Percentiles rank a stretch among this genome's conserved stretches.
Conservation (phyloP, 1,139 yeast species). For the Blastobotrys malaysiensis region DNA sequence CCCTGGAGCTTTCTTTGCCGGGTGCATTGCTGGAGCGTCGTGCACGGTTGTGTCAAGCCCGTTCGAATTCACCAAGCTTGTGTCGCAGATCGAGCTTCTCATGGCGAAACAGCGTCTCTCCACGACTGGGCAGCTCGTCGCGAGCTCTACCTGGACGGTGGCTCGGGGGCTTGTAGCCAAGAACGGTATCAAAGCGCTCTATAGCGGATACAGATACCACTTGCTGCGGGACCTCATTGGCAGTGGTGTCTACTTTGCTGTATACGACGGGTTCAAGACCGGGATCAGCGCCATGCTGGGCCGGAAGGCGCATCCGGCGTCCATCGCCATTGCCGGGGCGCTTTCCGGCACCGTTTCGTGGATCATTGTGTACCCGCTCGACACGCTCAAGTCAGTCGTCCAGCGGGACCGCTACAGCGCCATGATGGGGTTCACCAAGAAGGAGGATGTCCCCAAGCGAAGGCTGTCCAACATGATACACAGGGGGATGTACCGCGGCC, state of each 20-base stretch:
- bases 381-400: constrained; percentile 66
- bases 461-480: constrained; percentile 29
- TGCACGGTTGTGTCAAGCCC: constrained; percentile 74
- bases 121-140: constrained; percentile 16
- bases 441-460: constrained; percentile 40
- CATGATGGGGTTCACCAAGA: constrained; percentile 43
- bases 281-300: constrained; percentile 26
- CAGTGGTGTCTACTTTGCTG: constrained; percentile 67
- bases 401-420: constrained; percentile 71
- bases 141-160: constrained; percentile 44
- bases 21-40: constrained; percentile 59
- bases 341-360: constrained; percentile 69
- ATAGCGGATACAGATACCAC: constrained; percentile 69
- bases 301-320: constrained; percentile 29
- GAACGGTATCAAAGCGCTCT: constrained; percentile 60
- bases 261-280: constrained; percentile 63
- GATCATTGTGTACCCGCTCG: constrained; percentile 72
- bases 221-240: constrained; percentile 60
- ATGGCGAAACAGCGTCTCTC: constrained; percentile 23
- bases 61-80: constrained; percentile 76
- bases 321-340: constrained; percentile 69
- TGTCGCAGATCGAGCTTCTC: constrained; percentile 58
- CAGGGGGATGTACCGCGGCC: constrained; percentile 62
- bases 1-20: constrained; percentile 66
- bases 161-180: constrained; percentile 47